Evolutionary conservation across 192 early-diverging fungal species (phyloP), one percentile per base, ranked within the genome.

Genomic region (Backusella sp.): DNA sequence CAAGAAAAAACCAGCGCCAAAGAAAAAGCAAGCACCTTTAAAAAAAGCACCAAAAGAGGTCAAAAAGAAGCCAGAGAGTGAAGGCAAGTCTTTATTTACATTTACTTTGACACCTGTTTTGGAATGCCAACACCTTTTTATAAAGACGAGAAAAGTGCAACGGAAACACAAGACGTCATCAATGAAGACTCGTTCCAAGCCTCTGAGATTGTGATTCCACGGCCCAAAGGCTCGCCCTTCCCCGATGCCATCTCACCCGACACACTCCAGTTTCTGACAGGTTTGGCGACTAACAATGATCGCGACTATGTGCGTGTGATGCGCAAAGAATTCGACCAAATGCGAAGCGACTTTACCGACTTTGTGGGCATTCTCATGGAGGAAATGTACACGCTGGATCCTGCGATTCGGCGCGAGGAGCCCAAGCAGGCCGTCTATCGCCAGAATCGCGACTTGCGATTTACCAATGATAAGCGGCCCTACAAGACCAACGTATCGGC

Each of bases 401-500:
- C 83, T 5, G 84, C 84, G 14, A 74, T 86, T 34, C 71, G 76
- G 23, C 78, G 80, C 14, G 76, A 83, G 21, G 81, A 81, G 17
- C 80, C 84, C 21, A 87, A 86, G 73, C 70, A 82, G 3, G 77
- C 83, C 1, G 82, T 89, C 67, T 86, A 83, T 75, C 70, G 87
- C 21, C 77, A 84, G 41, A 90, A 88, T 74, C 85, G 89, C 7
- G 90, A 91, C 71, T 68, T 91, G 8, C 79, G 90, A 6, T 91
- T 91, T 76, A 84, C 86, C 1, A 85, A 86, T 19, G 89, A 87
- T 17, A 82, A 82, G 68, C 73, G 76, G 14, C 90, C 89, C 0
- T 91, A 91, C 74, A 91, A 91, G 76, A 77, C 74, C 1, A 74
- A 82, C 32, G 36, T 89, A 3, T 66, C 84, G 1, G 84, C 82